phyloP scores from a whole-genome alignment of 495 filamentous ascomycete species.

The Haplographium delicatum region DNA sequence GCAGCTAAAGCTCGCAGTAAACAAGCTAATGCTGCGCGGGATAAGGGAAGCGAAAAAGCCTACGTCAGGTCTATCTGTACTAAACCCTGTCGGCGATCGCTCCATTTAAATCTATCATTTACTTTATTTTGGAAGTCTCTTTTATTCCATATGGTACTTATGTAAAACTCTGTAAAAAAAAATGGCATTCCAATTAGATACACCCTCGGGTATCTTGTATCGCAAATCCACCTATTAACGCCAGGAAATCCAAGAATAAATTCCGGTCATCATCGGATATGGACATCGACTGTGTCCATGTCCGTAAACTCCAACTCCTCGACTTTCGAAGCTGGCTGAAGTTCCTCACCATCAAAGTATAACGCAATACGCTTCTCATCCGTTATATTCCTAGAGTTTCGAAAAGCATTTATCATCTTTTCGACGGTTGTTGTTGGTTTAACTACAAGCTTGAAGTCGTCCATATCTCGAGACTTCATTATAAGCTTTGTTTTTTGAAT shows the following conservation, averaged over 20 bases:
- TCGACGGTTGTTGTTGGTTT: slow-evolving; percentile 33
- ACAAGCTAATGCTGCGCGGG: too few relatives aligned
- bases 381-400: slow-evolving; percentile 23
- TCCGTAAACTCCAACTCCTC: slow-evolving; percentile 71
- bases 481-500: slow-evolving; percentile 48
- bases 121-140: too few relatives aligned
- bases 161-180: too few relatives aligned
- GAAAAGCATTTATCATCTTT: slow-evolving; percentile 36
- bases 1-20: too few relatives aligned
- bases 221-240: slow-evolving; percentile 1
- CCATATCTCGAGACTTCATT: slow-evolving; percentile 37
- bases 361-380: slow-evolving; percentile 53
- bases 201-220: slow-evolving; percentile 2
- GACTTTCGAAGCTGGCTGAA: slow-evolving; percentile 57
- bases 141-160: too few relatives aligned
- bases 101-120: too few relatives aligned
- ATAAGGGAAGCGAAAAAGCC: too few relatives aligned
- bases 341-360: slow-evolving; percentile 73
- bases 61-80: too few relatives aligned
- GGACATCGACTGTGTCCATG: slow-evolving; percentile 71
- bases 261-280: slow-evolving; percentile 14
- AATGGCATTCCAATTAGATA: too few relatives aligned
- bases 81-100: too few relatives aligned
- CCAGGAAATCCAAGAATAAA: background rate
- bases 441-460: slow-evolving; percentile 33